Evolutionary conservation across 2,329 filamentous ascomycete species (phyloP), one percentile per base, ranked within the genome.

Genomic region (Zarea fungicola): DNA sequence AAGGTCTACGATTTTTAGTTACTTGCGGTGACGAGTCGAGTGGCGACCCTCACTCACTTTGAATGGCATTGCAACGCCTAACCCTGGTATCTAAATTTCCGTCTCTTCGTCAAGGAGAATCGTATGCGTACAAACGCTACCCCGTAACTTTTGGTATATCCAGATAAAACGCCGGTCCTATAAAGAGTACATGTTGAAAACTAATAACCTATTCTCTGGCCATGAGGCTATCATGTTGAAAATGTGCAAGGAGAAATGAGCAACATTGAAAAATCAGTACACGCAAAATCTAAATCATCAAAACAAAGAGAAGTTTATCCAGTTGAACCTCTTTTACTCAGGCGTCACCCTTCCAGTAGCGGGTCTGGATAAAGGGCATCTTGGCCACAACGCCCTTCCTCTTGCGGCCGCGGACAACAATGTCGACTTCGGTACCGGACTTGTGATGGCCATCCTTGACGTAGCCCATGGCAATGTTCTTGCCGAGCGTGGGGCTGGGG

Each of bases 381-480:
- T 91, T 91, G 8, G 82, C 78, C 26, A 96, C 86, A 4, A 79
- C 78, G 1, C 84, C 90, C 68, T 82, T 83, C 59, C 89, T 81
- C 62, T 79, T 74, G 71, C 84, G 87, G 18, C 89, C 90, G 46
- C 91, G 75, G 2, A 96, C 84, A 32, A 89, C 66, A 4, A 96
- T 83, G 16, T 83, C 78, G 6, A 96, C 72, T 70, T 92, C 84
- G 1, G 89, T 95, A 10, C 89, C 90, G 26, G 80, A 76, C 77
- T 95, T 95, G 66, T 95, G 89, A 64, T 84, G 70, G 0, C 89
- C 89, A 54, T 87, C 83, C 68, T 83, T 81, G 62, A 96, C 76
- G 63, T 96, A 96, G 0, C 85, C 93, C 93, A 99, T 99, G 49
- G 92, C 90, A 54, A 99, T 92, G 67, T 97, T 96, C 74, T 86